A percentile compares a stretch with the other conserved stretches of the same genome.
Conservation (phyloP, 1,284 basidiomycete genomes). For the Rhodotorula sp. region DNA sequence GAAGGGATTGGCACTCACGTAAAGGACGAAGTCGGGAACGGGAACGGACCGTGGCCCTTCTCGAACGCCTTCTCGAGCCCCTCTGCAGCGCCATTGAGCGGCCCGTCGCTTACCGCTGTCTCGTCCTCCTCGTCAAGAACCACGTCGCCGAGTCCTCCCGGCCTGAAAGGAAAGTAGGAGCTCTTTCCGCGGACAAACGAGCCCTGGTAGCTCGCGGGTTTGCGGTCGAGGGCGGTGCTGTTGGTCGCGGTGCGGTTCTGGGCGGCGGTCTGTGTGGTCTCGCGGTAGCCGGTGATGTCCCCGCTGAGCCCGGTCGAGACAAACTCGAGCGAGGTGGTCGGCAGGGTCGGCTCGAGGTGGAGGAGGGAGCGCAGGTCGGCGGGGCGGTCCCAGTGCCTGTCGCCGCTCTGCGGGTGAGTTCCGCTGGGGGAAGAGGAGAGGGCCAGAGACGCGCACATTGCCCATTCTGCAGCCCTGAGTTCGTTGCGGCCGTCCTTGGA, state of each 20-base stretch:
- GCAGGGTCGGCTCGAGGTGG: conserved; percentile 61
- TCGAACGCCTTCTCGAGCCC: conserved; percentile 42
- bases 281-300: conserved; percentile 74
- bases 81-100: conserved; percentile 57
- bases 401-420: not conserved
- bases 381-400: conserved; percentile 40
- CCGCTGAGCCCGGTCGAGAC: conserved; percentile 76
- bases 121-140: conserved; percentile 27
- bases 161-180: conserved; percentile 86
- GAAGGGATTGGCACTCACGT: conserved; percentile 30
- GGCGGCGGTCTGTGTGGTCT: conserved; percentile 61
- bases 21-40: not conserved
- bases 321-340: conserved; percentile 76
- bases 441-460: conserved; percentile 14
- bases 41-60: conserved; percentile 33
- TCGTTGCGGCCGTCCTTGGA: conserved; percentile 26
- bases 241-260: conserved; percentile 61
- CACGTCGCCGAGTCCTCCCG: conserved; percentile 68
- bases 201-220: conserved; percentile 64
- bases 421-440: too few species aligned
- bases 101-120: not conserved
- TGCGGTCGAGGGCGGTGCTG: conserved; percentile 79
- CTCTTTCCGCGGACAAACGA: conserved; percentile 92
- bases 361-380: conserved; percentile 35
- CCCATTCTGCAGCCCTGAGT: conserved; percentile 34